These are phyloP conservation scores for Phytophthora citricola DNA, from an alignment of 352 stramenopile species.

Conservation along the genomic window DNA sequence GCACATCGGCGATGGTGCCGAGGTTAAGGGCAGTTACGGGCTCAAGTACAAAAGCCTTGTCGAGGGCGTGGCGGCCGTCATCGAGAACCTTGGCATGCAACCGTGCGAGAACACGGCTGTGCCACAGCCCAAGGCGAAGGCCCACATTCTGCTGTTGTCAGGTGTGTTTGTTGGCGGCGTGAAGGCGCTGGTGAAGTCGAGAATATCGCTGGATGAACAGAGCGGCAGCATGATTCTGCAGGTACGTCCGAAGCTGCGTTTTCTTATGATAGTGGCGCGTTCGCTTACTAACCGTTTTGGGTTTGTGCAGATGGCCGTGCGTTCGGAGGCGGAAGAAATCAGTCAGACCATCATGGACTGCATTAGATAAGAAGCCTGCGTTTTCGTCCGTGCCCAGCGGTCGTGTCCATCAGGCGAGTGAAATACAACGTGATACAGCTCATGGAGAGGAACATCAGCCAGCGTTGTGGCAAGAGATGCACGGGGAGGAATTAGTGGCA, in stretches of 20 bases:
- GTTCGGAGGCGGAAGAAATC: slow-evolving; percentile 94
- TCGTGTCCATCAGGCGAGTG: slow-evolving; percentile 25
- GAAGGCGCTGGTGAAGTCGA: slow-evolving; percentile 96
- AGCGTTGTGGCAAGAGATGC: slow-evolving; percentile 19
- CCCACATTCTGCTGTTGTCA: slow-evolving; percentile 96
- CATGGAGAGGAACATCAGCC: slow-evolving; percentile 37
- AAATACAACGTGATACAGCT: slow-evolving; percentile 26
- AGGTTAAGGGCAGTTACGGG: slow-evolving; percentile 97
- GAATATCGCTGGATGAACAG: slow-evolving; percentile 93
- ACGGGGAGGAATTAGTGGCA: slow-evolving; percentile 19
- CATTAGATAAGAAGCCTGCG: slow-evolving; percentile 86
- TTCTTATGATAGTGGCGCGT: background rate
- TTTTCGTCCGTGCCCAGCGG: slow-evolving; percentile 15
- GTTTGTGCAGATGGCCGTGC: slow-evolving; percentile 93
- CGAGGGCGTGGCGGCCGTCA: slow-evolving; percentile 95
- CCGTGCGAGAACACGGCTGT: slow-evolving; percentile 95
- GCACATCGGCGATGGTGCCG: slow-evolving; percentile 91
- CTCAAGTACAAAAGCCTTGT: slow-evolving; percentile 98
- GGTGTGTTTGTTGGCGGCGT: slow-evolving; percentile 96
- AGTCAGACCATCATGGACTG: slow-evolving; percentile 97
- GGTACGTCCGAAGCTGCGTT: slow-evolving; percentile 36
- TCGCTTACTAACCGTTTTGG: slow-evolving; percentile 16
- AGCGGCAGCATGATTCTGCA: slow-evolving; percentile 93
- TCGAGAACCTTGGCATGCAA: slow-evolving; percentile 98
- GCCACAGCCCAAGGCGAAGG: slow-evolving; percentile 90